These are phyloP conservation scores for Echeveria elegans DNA, from an alignment of 164 flowering plant genomes.

Conservation along the genomic window DNA sequence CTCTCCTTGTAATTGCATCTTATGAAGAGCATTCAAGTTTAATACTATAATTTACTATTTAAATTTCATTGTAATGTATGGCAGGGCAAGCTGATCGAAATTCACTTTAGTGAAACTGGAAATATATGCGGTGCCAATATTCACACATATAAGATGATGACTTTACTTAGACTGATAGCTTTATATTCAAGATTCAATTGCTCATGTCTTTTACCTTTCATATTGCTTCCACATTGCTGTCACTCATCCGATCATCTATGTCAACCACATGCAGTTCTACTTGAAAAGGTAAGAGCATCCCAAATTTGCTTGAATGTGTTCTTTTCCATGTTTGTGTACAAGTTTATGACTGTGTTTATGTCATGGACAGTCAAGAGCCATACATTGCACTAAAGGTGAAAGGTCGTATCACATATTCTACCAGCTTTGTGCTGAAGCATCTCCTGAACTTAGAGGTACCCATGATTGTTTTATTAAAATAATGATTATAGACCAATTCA, in stretches of 20 bases:
- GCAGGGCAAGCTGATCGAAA: conserved; percentile 96
- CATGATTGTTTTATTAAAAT: neutral
- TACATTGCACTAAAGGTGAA: conserved; percentile 91
- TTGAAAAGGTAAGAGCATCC: conserved; percentile 73
- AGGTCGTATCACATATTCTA: conserved; percentile 97
- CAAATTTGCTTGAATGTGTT: neutral
- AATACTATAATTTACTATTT: neutral
- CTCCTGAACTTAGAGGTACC: conserved; percentile 72
- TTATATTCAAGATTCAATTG: conserved; percentile 3
- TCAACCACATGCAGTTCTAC: conserved; percentile 53
- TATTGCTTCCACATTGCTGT: neutral
- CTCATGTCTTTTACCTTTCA: neutral
- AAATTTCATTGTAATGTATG: neutral
- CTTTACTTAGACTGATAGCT: neutral
- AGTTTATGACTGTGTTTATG: conserved; percentile 16
- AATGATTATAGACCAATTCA: neutral
- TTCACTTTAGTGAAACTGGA: conserved; percentile 91
- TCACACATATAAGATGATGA: conserved; percentile 78
- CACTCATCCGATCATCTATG: conserved; percentile 6
- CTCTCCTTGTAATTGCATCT: neutral
- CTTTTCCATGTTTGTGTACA: neutral
- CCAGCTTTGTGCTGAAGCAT: conserved; percentile 96
- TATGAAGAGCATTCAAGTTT: too few relatives aligned
- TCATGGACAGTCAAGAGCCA: conserved; percentile 84
- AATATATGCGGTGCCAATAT: conserved; percentile 96